A percentile compares a stretch with the other conserved stretches of the same genome.
These are phyloP conservation scores for Suhomyces sp. DNA, from an alignment of 805 yeast genomes.

Conservation along the genomic window DNA sequence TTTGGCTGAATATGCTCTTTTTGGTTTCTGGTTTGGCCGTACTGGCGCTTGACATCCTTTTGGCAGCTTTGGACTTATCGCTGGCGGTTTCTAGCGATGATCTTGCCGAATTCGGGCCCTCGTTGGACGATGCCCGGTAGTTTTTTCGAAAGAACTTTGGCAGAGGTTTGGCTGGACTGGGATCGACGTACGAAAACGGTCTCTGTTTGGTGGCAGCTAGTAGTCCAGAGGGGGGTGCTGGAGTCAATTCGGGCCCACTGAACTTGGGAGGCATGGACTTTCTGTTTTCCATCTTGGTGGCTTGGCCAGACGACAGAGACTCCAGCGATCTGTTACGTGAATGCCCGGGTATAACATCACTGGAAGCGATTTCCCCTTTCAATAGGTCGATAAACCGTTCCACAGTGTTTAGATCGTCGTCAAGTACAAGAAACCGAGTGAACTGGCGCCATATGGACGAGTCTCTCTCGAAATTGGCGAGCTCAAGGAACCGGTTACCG, in stretches of 20 bases:
- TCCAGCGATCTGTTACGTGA: constrained; percentile 17
- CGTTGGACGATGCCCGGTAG: constrained; percentile 54
- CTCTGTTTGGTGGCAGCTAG: constrained; percentile 22
- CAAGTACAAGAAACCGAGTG: constrained; percentile 29
- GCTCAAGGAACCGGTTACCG: constrained; percentile 61
- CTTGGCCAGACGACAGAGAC: constrained; percentile 10
- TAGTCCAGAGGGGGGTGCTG: not conserved
- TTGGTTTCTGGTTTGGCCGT: constrained; percentile 10
- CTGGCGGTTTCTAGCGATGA: not conserved
- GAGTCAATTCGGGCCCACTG: not conserved
- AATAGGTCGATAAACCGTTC: constrained; percentile 53
- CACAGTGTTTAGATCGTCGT: constrained; percentile 50
- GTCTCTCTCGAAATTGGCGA: constrained; percentile 60
- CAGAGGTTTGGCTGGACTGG: constrained; percentile 13
- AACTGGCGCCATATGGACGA: constrained; percentile 47
- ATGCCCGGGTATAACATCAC: constrained; percentile 13
- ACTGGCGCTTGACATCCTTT: not conserved
- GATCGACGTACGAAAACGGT: constrained; percentile 40
- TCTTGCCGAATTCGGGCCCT: not conserved
- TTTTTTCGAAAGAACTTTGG: constrained; percentile 60
- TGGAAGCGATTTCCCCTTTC: constrained; percentile 20
- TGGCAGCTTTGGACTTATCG: not conserved
- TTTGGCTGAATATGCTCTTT: constrained; percentile 38
- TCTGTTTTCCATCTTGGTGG: constrained; percentile 24
- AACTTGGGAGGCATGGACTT: constrained; percentile 31